Conservation (phyloP, 495 filamentous ascomycete genomes). For the Xylaria sp. region DNA sequence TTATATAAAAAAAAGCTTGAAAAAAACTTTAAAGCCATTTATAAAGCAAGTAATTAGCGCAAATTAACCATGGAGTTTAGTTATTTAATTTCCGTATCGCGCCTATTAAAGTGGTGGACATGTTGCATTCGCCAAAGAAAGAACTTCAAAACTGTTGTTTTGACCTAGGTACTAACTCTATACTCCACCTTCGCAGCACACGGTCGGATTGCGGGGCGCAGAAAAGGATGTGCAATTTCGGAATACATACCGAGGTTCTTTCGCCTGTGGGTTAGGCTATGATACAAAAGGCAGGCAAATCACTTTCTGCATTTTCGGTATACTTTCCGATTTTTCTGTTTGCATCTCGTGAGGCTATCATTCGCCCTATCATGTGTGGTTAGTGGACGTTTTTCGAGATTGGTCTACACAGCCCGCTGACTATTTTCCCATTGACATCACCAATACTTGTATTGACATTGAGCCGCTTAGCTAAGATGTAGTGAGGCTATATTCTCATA, state of each 20-base stretch:
- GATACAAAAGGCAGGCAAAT: neutral
- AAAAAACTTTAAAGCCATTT: too few relatives aligned
- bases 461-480: neutral
- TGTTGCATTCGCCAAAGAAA: neutral
- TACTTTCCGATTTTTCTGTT: neutral
- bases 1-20: too few relatives aligned
- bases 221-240: neutral
- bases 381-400: neutral
- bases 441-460: neutral
- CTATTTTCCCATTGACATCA: neutral
- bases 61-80: neutral
- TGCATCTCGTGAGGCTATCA: neutral
- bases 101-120: neutral
- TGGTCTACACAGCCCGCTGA: slow-evolving; percentile 8
- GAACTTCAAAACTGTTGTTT: neutral
- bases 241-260: neutral
- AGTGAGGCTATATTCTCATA: neutral
- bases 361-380: neutral
- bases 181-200: neutral
- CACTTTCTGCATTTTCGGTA: slow-evolving; percentile 12
- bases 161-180: neutral
- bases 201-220: neutral
- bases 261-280: neutral
- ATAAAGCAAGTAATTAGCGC: neutral
- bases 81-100: neutral